Evolutionary conservation across 768 basidiomycete genomes (phyloP).

Genomic region (Sporobolomyces phaffii): DNA sequence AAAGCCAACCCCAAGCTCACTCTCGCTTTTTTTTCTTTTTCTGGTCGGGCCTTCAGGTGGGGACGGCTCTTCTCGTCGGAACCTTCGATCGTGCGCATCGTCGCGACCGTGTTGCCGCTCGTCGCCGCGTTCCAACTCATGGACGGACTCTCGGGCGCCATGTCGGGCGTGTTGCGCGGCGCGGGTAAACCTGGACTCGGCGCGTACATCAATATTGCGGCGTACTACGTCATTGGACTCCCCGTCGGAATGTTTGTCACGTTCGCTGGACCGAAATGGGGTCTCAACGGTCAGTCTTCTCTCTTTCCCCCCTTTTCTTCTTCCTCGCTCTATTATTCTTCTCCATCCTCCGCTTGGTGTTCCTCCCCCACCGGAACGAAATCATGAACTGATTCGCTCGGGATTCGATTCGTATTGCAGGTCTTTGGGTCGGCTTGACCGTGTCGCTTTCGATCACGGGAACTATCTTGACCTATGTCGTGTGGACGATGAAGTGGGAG

Average conservation of each 20-base stretch:
- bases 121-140: slow-evolving; percentile 58
- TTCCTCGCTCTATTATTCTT: no score
- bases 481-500: slow-evolving; percentile 36
- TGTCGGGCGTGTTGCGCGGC: slow-evolving; percentile 73
- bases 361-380: no score
- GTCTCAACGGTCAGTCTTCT: slow-evolving; percentile 26
- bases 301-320: no score
- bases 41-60: slow-evolving; percentile 54
- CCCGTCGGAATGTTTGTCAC: slow-evolving; percentile 36
- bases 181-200: slow-evolving; percentile 62
- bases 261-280: slow-evolving; percentile 34
- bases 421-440: slow-evolving; percentile 42
- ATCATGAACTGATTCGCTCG: no score
- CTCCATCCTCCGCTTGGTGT: no score
- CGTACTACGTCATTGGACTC: slow-evolving; percentile 27
- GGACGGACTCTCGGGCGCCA: slow-evolving; percentile 64
- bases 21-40: slow-evolving; percentile 49
- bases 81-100: slow-evolving; percentile 55
- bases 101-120: slow-evolving; percentile 66
- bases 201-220: slow-evolving; percentile 38
- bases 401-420: background rate
- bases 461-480: slow-evolving; percentile 16
- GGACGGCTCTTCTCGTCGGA: slow-evolving; percentile 69
- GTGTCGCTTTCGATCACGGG: slow-evolving; percentile 34
- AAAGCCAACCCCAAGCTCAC: no score